Evolutionary conservation across 192 early-diverging fungal genomes (phyloP).

Genomic region (Kickxella alabastrina): DNA sequence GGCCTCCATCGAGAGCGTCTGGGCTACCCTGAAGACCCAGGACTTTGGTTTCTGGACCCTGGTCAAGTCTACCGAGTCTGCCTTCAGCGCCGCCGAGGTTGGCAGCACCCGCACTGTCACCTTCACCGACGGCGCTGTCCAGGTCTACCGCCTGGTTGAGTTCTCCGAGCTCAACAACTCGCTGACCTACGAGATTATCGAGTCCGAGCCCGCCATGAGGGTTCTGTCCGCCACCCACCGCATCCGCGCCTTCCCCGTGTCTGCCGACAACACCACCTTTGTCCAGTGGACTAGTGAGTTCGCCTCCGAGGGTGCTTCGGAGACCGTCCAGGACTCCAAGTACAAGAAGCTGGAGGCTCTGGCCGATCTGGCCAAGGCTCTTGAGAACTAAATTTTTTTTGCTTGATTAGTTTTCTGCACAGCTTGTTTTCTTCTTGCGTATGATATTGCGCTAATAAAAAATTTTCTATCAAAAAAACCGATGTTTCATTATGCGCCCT

Average conservation of each 20-base stretch:
- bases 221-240: conserved; percentile 57
- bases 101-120: conserved; percentile 52
- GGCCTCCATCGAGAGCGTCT: conserved; percentile 29
- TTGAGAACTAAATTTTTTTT: conserved; percentile 11
- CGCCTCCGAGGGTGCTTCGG: conserved; percentile 48
- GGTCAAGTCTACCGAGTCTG: conserved; percentile 37
- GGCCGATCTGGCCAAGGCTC: conserved; percentile 53
- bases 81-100: conserved; percentile 35
- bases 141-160: conserved; percentile 55
- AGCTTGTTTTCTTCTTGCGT: not conserved
- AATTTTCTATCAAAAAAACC: no score
- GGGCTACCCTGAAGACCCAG: conserved; percentile 29
- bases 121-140: conserved; percentile 56
- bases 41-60: conserved; percentile 50
- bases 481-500: no score
- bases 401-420: not conserved
- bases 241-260: conserved; percentile 47
- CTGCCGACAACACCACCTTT: conserved; percentile 54
- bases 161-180: conserved; percentile 49
- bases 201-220: conserved; percentile 51
- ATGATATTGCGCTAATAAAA: no score
- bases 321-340: conserved; percentile 53
- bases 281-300: conserved; percentile 60
- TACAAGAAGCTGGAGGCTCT: conserved; percentile 61
- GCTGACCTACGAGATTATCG: conserved; percentile 58